Percentiles rank a stretch among this genome's conserved stretches.
Evolutionary conservation across 78 protist species (phyloP).

Genomic region (Tieghemostelium lacteum): DNA sequence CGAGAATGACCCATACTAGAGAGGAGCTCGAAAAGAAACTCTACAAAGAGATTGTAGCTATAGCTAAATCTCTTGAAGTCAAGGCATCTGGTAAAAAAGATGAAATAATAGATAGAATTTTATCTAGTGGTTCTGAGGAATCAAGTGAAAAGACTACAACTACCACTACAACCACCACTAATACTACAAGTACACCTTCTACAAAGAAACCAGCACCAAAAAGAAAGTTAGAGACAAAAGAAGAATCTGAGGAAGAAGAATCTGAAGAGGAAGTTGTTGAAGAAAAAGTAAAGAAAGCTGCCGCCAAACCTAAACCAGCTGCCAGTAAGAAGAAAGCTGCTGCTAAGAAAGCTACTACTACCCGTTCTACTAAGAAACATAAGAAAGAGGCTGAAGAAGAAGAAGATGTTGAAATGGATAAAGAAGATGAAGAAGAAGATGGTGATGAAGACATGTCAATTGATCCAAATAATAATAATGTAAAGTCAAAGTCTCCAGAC

Average conservation of each 20-base stretch:
- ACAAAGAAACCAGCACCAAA: neutral
- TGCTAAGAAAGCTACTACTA: neutral
- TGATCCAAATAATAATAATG: neutral
- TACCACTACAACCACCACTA: too few species aligned
- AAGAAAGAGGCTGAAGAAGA: neutral
- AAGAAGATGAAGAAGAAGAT: neutral
- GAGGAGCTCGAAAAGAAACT: neutral
- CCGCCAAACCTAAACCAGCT: too few species aligned
- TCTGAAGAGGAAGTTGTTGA: neutral
- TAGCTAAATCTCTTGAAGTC: neutral
- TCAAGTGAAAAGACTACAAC: too few species aligned
- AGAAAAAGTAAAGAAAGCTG: neutral
- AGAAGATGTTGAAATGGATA: neutral
- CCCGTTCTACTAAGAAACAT: neutral
- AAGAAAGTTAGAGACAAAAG: neutral
- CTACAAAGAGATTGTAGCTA: neutral
- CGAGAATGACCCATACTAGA: neutral
- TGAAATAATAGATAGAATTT: neutral
- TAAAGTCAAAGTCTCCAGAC: neutral
- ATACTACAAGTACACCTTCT: neutral
- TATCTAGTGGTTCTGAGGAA: neutral
- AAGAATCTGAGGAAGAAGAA: neutral
- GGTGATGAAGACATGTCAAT: neutral
- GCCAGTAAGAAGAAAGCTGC: neutral
- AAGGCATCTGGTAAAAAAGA: neutral